Evolutionary conservation across 768 basidiomycete species (phyloP).

Genomic region (Termitomyces sp.): DNA sequence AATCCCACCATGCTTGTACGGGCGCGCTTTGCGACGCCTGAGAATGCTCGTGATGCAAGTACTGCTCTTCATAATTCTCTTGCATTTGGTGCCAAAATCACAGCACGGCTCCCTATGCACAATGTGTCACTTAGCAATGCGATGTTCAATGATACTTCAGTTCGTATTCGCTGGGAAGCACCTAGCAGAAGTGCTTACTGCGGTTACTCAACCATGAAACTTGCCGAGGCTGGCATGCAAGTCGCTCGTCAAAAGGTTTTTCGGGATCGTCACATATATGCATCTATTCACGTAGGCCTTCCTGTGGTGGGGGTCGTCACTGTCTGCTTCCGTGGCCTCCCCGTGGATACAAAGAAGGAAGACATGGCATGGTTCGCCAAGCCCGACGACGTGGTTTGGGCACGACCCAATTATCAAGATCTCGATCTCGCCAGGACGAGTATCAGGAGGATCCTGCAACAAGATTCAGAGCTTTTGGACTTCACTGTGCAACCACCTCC

Average conservation of each 20-base stretch:
- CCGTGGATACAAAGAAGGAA: conserved; percentile 36
- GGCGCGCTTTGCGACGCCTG: conserved; percentile 44
- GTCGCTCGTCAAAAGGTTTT: conserved; percentile 30
- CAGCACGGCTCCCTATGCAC: conserved; percentile 43
- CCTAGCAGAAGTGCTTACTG: conserved; percentile 56
- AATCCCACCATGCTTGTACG: conserved; percentile 28
- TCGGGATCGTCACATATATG: conserved; percentile 39
- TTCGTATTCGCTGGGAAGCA: conserved; percentile 58
- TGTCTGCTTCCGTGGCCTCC: conserved; percentile 56
- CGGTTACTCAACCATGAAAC: conserved; percentile 49
- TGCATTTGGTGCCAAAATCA: conserved; percentile 35
- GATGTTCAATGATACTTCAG: conserved; percentile 46
- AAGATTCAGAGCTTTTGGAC: conserved; percentile 25
- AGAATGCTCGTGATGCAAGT: conserved; percentile 52
- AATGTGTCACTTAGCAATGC: conserved; percentile 31
- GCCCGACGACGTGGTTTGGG: conserved; percentile 48
- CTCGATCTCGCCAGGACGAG: conserved; percentile 37
- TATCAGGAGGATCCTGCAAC: conserved; percentile 36
- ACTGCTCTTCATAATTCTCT: conserved; percentile 43
- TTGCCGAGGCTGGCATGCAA: conserved; percentile 49
- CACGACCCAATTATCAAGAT: conserved; percentile 38
- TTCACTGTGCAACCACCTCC: conserved; percentile 51
- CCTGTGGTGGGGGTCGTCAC: conserved; percentile 58
- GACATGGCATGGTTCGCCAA: conserved; percentile 42
- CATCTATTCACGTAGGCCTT: conserved; percentile 48